Evolutionary conservation across 2,329 filamentous ascomycete species (phyloP).

Genomic region (Botrytis fabae): DNA sequence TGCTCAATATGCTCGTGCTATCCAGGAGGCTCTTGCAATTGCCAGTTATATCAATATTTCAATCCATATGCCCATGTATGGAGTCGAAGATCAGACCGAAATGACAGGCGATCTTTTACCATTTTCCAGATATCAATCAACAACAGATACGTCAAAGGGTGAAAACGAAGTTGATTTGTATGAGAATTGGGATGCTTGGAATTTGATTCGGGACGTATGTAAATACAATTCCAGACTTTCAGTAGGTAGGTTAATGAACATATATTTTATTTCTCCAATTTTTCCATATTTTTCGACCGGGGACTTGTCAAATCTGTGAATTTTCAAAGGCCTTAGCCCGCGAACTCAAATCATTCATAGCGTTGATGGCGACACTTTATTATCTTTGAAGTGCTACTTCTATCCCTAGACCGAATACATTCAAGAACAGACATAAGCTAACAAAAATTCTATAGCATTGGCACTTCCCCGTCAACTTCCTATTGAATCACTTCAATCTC

Average conservation of each 20-base stretch:
- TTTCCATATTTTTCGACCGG: neutral
- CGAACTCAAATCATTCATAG: slow-evolving; percentile 38
- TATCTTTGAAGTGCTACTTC: slow-evolving; percentile 37
- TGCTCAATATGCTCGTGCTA: slow-evolving; percentile 77
- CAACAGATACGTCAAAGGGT: slow-evolving; percentile 42
- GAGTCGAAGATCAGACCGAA: slow-evolving; percentile 58
- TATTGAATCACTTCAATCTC: slow-evolving; percentile 59
- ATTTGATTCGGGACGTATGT: slow-evolving; percentile 80
- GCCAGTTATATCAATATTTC: slow-evolving; percentile 78
- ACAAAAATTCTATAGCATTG: slow-evolving; percentile 43
- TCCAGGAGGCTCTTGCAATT: slow-evolving; percentile 75
- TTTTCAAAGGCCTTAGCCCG: slow-evolving; percentile 21
- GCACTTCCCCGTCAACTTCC: slow-evolving; percentile 60
- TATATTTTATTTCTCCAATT: slow-evolving; percentile 24
- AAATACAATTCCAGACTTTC: slow-evolving; percentile 79
- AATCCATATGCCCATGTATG: slow-evolving; percentile 81
- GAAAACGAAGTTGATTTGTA: slow-evolving; percentile 65
- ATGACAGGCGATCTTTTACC: slow-evolving; percentile 40
- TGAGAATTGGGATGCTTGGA: slow-evolving; percentile 91
- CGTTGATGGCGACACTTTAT: slow-evolving; percentile 29
- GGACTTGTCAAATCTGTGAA: slow-evolving; percentile 22
- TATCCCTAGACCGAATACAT: slow-evolving; percentile 2
- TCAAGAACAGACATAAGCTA: slow-evolving; percentile 25
- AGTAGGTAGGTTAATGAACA: slow-evolving; percentile 66
- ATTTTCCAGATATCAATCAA: slow-evolving; percentile 38